Evolutionary conservation across 2,329 filamentous ascomycete genomes (phyloP), one percentile per base, ranked within the genome.

Genomic region (Hypocreales sp.): DNA sequence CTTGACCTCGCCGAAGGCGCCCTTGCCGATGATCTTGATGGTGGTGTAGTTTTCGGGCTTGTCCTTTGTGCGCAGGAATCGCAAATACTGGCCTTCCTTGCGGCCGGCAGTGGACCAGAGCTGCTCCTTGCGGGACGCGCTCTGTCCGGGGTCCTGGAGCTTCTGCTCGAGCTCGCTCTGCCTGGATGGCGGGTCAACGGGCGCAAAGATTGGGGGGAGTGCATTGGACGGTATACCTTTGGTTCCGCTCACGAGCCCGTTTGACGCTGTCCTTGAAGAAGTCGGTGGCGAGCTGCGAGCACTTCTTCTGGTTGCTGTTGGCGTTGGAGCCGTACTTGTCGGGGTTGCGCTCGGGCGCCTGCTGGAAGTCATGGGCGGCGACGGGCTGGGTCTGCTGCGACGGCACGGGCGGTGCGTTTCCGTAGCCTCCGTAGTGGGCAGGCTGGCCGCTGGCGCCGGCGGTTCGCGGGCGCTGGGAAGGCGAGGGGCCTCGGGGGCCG

Each of bases 201-300:
- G n/a, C n/a, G n/a, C n/a, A n/a, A n/a, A n/a, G n/a, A n/a, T n/a
- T 25, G n/a, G 11, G 26, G 29, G n/a, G 24, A 24, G n/a, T n/a
- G n/a, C n/a, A n/a, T n/a, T n/a, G n/a, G n/a, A n/a, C n/a, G n/a
- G 49, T 67, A 42, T 58, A 92, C 86, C 86, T 79, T 54, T 92
- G 76, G 53, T 98, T 98, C 32, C 90, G 76, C 58, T 95, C 90
- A 40, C 87, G 72, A 28, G 90, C 90, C 42, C 90, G 75, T 63
- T 93, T 87, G 31, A 98, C 92, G 50, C 87, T 95, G 55, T 98
- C 87, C 56, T 92, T 92, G 72, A 95, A 98, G 62, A 95, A 95
- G 42, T 90, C 84, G 30, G 79, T 73, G 22, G 90, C 79, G 46
- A 76, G 49, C 44, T 74, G 69, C 9, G 67, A 68, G 48, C 72